These are phyloP conservation scores for Penicillium sp. DNA, from an alignment of 2,329 filamentous ascomycete species.

Conservation along the genomic window DNA sequence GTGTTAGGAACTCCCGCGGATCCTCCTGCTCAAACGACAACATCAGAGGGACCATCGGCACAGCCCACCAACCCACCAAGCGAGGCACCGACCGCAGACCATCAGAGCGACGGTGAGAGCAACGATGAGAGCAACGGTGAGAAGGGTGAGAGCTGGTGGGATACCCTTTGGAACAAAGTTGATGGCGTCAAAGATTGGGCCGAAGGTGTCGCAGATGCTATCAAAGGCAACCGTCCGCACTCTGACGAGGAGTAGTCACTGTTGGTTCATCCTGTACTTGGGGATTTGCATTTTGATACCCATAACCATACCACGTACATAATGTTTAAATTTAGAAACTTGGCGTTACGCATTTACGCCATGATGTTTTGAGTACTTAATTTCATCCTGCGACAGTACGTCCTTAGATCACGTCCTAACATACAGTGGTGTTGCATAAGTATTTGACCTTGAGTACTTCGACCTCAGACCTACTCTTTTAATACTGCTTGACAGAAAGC, in stretches of 20 bases:
- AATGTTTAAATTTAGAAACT: neutral
- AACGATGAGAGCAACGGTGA: constrained; percentile 23
- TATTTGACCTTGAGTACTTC: too few relatives aligned
- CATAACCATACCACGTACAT: constrained; percentile 8
- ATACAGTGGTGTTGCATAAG: too few relatives aligned
- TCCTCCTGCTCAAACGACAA: constrained; percentile 27
- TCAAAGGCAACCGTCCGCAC: constrained; percentile 30
- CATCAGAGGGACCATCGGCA: constrained; percentile 1
- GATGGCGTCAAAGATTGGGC: constrained; percentile 41
- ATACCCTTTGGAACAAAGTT: constrained; percentile 36
- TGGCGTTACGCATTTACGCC: too few relatives aligned
- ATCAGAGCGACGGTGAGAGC: constrained; percentile 22
- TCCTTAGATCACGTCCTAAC: too few relatives aligned
- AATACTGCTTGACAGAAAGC: too few relatives aligned
- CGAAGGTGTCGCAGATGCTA: constrained; percentile 30
- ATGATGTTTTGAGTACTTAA: too few relatives aligned
- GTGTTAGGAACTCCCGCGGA: constrained; percentile 35
- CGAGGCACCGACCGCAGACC: neutral
- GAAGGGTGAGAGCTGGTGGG: constrained; percentile 34
- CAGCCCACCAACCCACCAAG: constrained; percentile 5
- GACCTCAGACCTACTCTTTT: too few relatives aligned
- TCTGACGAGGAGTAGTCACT: neutral
- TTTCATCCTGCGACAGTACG: too few relatives aligned
- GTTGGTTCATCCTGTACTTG: neutral
- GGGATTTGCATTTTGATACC: constrained; percentile 19